Evolutionary conservation across 2,329 filamentous ascomycete genomes (phyloP).

Genomic region (Graphiopsis chlorocephala): DNA sequence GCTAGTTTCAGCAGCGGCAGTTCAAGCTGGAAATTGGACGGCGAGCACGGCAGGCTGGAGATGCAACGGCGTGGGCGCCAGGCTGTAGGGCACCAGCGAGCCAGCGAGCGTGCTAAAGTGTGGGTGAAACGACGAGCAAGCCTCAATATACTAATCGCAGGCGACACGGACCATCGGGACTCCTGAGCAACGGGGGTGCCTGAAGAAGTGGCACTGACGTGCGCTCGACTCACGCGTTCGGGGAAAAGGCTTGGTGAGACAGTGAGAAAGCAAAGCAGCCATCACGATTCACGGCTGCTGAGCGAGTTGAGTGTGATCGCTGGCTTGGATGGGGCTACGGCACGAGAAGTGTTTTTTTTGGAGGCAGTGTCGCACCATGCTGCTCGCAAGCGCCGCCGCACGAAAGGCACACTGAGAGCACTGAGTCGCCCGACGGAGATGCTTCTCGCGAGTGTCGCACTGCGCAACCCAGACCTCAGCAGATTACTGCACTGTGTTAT

Average conservation of each 20-base stretch:
- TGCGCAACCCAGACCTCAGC: background rate
- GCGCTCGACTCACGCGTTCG: slow-evolving; percentile 12
- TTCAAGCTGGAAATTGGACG: slow-evolving; percentile 6
- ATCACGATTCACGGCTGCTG: background rate
- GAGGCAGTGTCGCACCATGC: background rate
- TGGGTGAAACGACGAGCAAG: slow-evolving; percentile 14
- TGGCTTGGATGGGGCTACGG: background rate
- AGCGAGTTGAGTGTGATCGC: background rate
- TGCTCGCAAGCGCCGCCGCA: background rate
- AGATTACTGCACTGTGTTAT: background rate
- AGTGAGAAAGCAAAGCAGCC: background rate
- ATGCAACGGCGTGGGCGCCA: slow-evolving; percentile 11
- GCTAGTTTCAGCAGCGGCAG: background rate
- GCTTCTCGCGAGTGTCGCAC: background rate
- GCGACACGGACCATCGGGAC: slow-evolving; percentile 6
- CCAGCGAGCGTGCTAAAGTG: slow-evolving; percentile 8
- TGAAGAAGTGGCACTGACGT: slow-evolving; percentile 8
- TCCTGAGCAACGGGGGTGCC: background rate
- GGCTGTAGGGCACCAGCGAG: background rate
- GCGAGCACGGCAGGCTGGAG: slow-evolving; percentile 1
- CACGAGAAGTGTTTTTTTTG: slow-evolving; percentile 1
- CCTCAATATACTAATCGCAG: slow-evolving; percentile 10
- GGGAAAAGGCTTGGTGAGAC: slow-evolving; percentile 8
- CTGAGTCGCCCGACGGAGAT: background rate
- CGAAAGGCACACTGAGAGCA: background rate